phyloP scores from a whole-genome alignment of 1,284 basidiomycete species.

The Caloboletus firmus region DNA sequence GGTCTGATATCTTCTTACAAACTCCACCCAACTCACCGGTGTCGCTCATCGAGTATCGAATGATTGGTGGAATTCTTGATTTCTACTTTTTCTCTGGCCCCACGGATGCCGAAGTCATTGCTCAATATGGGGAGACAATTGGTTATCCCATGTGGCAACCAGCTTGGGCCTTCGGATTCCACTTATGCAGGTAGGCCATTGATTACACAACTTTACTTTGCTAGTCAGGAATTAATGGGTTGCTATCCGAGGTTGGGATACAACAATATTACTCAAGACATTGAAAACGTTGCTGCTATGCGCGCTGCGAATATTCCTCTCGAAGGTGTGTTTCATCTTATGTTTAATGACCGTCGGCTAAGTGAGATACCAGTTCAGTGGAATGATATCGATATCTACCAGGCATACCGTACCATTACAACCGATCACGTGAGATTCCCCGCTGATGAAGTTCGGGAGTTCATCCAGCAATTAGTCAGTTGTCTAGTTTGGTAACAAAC shows the following conservation, averaged over 20 bases:
- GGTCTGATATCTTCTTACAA: conserved; percentile 58
- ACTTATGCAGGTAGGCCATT: conserved; percentile 55
- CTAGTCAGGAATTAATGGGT: not conserved
- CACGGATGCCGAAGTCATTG: conserved; percentile 58
- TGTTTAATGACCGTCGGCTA: not conserved
- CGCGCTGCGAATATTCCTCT: conserved; percentile 62
- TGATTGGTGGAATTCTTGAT: conserved; percentile 65
- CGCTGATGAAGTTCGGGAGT: conserved; percentile 54
- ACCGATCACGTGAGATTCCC: conserved; percentile 66
- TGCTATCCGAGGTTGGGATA: conserved; percentile 52
- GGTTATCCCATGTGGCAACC: conserved; percentile 69
- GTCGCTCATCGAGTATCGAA: conserved; percentile 63
- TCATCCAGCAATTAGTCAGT: conserved; percentile 61
- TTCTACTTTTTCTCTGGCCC: conserved; percentile 75
- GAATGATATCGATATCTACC: conserved; percentile 77
- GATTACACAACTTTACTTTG: not conserved
- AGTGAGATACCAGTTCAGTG: conserved; percentile 54
- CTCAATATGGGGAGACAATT: conserved; percentile 63
- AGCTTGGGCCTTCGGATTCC: conserved; percentile 70
- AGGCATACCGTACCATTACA: conserved; percentile 68
- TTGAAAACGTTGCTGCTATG: conserved; percentile 57
- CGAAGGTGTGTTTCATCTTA: conserved; percentile 46
- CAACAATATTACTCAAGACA: conserved; percentile 45
- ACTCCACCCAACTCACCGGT: conserved; percentile 50
- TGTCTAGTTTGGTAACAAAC: not conserved